Base-by-base conservation (phyloP, 805 yeast genomes). In the Yarrowia sp. region DNA sequence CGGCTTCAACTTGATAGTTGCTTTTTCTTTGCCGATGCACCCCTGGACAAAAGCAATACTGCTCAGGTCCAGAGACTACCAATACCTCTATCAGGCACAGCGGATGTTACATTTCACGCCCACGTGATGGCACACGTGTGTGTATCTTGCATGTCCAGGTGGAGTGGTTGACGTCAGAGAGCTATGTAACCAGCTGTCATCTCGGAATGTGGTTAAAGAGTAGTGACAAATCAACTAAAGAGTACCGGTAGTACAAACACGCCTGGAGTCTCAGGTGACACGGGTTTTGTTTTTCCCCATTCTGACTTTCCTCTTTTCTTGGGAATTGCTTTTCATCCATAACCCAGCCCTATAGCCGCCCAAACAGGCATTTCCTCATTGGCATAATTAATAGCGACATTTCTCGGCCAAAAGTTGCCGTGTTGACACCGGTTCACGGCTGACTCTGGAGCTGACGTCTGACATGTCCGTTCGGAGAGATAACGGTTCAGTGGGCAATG, bases 311-410 rank as follows among this genome's bases (percentile, higher is more conserved):
- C 19, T 19, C 19, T 19, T 26, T 26, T 26, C 32, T 26, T 26
- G 32, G 32, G 7, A 26, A 26, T 26, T 26, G 32, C 32, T 26
- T 26, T 26, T 26, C 19, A 19, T 19, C 32, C 40, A 38, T 38
- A 38, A 38, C 40, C 40, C 40, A 8, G 40, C 40, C 2, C 10
- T 38, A 11, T 9, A 11, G 40, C 3, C 16, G 15, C 36, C 16
- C 52, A 26, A 48, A 26, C 7, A 7, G 52, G 52, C 5, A 48
- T 26, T 48, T 48, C 52, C 52, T 3, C 5, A 11, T 38, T 16
- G 59, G 59, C 32, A 40, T 38, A 53, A 53, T 53, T 38, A 53
- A 53, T 53, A 12, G 43, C 58, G 35, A 53, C 58, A 53, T 38
- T 53, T 53, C 58, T 53, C 58, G 58, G 58, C 32, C 42, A 10